phyloP scores from a whole-genome alignment of 768 basidiomycete species.

The Neoboletus magnificus region DNA sequence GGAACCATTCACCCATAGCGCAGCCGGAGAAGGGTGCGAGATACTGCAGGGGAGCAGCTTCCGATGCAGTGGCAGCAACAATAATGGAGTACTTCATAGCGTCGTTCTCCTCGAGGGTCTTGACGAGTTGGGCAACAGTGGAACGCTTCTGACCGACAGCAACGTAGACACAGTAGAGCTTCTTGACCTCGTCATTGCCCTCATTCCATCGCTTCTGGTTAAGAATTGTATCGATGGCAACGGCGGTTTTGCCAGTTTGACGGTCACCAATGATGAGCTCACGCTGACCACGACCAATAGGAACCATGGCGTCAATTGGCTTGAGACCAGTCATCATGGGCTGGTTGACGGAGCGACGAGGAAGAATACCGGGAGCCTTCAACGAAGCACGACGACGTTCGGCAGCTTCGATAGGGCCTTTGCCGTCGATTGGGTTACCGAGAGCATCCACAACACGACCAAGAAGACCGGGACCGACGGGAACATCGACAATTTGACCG shows the following conservation, averaged over 20 bases:
- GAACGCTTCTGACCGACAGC: constrained; percentile 99
- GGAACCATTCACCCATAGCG: constrained; percentile 99
- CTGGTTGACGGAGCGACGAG: constrained; percentile 99
- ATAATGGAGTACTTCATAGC: constrained; percentile 99
- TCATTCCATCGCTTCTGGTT: constrained; percentile 99
- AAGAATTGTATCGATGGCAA: constrained; percentile 99
- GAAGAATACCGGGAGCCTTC: constrained; percentile 99
- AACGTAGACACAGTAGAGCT: constrained; percentile 99
- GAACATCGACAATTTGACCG: constrained; percentile 99
- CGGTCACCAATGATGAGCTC: constrained; percentile 99
- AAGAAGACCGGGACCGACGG: constrained; percentile 94
- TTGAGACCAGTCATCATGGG: constrained; percentile 99
- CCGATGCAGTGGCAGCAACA: constrained; percentile 98
- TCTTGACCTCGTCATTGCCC: constrained; percentile 93
- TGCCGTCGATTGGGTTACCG: constrained; percentile 99
- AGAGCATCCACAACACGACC: constrained; percentile 99
- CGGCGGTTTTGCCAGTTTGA: constrained; percentile 99
- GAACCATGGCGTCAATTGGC: constrained; percentile 99
- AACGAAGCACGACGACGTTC: constrained; percentile 96
- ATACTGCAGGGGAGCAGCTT: constrained; percentile 98
- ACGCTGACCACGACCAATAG: constrained; percentile 99
- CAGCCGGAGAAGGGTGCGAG: constrained; percentile 99
- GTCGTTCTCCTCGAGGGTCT: constrained; percentile 99
- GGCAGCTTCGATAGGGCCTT: constrained; percentile 90
- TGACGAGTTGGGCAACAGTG: constrained; percentile 97